Evolutionary conservation across 306 rosid genomes (phyloP), one percentile per base, ranked within the genome.

Genomic region (Parietaria judaica): DNA sequence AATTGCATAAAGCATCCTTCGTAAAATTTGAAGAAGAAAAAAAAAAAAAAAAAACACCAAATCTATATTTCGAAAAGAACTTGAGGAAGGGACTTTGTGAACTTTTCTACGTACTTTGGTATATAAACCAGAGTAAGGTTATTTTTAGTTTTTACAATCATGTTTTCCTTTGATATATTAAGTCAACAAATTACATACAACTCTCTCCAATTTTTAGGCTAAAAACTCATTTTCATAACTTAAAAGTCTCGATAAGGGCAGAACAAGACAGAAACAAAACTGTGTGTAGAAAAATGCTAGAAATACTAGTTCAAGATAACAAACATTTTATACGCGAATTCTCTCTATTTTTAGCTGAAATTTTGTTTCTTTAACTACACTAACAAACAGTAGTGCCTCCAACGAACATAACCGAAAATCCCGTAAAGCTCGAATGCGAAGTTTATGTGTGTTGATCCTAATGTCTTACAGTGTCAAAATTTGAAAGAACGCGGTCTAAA

Each of bases 401-500:
- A 11, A 14, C 17, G 35, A 44, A 41, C 6, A 7, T n/a, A 45
- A 7, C 5, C 34, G 15, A 36, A 6, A 11, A 54, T 1, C 35
- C 7, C 4, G 47, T 9, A n/a, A 43, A 43, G 47, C 50, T 8
- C 31, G 56, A 36, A 15, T 15, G 34, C 7, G 64, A 36, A 16
- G 8, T 61, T 60, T 64, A 78, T n/a, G n/a, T n/a, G 52, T 49
- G 5, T 49, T 49, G 12, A 56, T 46, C 62, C 52, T 48, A 68
- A 60, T 54, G 36, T 66, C 72, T 78, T 75, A 81, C 86, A 15
- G 69, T 34, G 65, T 81, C 83, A 78, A 78, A 38, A 58, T 73
- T 72, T 35, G 64, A 66, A 58, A 81, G 77, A 62, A 78, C 69
- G 51, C 53, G 49, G 23, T 81, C 86, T 50, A 81, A 70, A 55